Percentiles rank a stretch among this genome's conserved stretches.
Evolutionary conservation across 192 early-diverging fungal genomes (phyloP).

Genomic region (Chytriomyces sp.): DNA sequence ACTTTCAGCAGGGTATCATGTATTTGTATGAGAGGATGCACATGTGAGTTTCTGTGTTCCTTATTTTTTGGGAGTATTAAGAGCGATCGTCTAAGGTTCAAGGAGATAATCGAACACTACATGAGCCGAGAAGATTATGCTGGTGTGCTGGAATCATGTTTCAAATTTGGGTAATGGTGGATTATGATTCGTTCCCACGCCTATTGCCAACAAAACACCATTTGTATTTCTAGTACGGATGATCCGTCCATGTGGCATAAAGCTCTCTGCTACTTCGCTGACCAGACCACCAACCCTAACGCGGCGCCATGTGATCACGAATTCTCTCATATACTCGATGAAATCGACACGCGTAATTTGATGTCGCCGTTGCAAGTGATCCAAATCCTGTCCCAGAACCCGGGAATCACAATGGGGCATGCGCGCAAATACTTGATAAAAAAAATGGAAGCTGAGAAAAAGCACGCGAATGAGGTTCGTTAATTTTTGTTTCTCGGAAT

Average conservation of each 20-base stretch:
- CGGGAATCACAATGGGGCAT: slow-evolving; percentile 84
- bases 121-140: slow-evolving; percentile 47
- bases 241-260: slow-evolving; percentile 52
- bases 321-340: slow-evolving; percentile 64
- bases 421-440: slow-evolving; percentile 81
- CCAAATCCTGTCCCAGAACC: slow-evolving; percentile 77
- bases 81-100: slow-evolving; percentile 34
- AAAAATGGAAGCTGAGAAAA: slow-evolving; percentile 72
- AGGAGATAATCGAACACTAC: slow-evolving; percentile 50
- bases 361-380: slow-evolving; percentile 89
- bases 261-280: slow-evolving; percentile 51
- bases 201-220: too few relatives aligned
- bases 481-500: slow-evolving; percentile 2
- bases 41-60: slow-evolving; percentile 60
- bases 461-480: slow-evolving; percentile 59
- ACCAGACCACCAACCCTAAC: slow-evolving; percentile 22
- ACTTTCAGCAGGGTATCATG: slow-evolving; percentile 83
- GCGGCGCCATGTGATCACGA: slow-evolving; percentile 22
- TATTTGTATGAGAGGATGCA: slow-evolving; percentile 85
- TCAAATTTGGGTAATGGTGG: slow-evolving; percentile 50
- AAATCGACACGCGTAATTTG: slow-evolving; percentile 83
- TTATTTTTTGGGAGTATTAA: neutral
- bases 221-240: too few relatives aligned
- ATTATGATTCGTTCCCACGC: neutral
- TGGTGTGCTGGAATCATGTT: slow-evolving; percentile 44